Base-by-base conservation (phyloP, 208 protist genomes). In the Acanthamoeba culbertsoni region DNA sequence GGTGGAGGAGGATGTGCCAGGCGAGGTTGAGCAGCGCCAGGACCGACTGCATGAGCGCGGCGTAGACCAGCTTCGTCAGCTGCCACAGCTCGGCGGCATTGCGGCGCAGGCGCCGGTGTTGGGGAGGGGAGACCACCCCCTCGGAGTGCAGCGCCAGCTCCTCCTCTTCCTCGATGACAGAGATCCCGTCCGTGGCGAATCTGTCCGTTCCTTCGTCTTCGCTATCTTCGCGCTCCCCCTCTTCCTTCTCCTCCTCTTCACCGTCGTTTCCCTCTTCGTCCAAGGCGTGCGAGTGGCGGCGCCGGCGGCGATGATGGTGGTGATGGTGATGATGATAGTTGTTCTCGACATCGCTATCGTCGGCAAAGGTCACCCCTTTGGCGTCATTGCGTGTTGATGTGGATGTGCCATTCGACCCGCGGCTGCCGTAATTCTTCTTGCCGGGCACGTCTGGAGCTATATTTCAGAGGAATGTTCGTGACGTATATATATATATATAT, bases 11-110 rank as follows among this genome's bases (percentile, higher is more conserved):
- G 23, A 88, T 53, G 4, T 63, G 42, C 51, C 45, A 88, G 7
- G 43, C 79, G 45, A 88, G 51, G 79, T 88, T n/a, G 53, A 88
- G 79, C 42, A 88, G 46, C 3, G 79, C 79, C 48, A 88, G 33
- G 16, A 62, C 45, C 20, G 51, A 10, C 37, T 79, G 18, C 42
- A 48, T 79, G 68, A 79, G 1, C 23, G 33, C 48, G 68, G 68
- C 68, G 16, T 8, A 16, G 18, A 79, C 68, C 20, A 79, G 68
- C 26, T 48, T 43, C 8, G 31, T 2, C 68, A 79, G 3, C 23
- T 28, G 10, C 40, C 33, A 51, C 37, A 48, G 26, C 68, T 79
- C 68, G 68, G 37, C 37, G 68, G 42, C 68, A 10, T 79, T 51
- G 40, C 48, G 23, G 10, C 68, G 68, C 68, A 79, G 68, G 37